These are phyloP conservation scores for Didymella pinodella DNA, from an alignment of 2,329 filamentous ascomycete species.

Conservation along the genomic window DNA sequence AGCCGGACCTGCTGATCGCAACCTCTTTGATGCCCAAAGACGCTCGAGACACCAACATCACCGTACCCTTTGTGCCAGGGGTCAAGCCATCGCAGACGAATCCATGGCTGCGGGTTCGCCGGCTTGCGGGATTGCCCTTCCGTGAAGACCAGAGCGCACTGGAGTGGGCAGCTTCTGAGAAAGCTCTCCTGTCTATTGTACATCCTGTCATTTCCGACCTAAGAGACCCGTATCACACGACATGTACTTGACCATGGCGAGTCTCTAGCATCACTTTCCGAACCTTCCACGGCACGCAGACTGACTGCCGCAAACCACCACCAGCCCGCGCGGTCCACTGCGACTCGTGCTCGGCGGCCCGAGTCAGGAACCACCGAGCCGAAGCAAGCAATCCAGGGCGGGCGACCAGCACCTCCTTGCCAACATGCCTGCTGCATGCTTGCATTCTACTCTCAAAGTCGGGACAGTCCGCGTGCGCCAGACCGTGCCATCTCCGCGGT, in stretches of 20 bases:
- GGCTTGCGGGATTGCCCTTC: constrained; percentile 20
- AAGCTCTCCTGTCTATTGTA: neutral
- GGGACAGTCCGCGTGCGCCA: constrained; percentile 32
- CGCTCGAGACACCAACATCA: constrained; percentile 17
- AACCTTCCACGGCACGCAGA: neutral
- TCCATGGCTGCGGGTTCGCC: constrained; percentile 24
- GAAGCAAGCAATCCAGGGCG: constrained; percentile 20
- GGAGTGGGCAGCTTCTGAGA: constrained; percentile 3
- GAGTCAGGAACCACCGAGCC: constrained; percentile 26
- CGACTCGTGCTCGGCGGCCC: constrained; percentile 15
- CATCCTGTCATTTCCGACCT: neutral
- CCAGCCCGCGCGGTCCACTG: constrained; percentile 12
- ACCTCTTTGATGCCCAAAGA: constrained; percentile 20
- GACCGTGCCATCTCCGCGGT: constrained; percentile 33
- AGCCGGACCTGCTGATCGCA: constrained; percentile 12
- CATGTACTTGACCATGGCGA: neutral
- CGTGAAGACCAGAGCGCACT: constrained; percentile 14
- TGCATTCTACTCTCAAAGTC: constrained; percentile 27
- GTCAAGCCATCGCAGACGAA: constrained; percentile 17
- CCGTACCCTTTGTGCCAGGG: constrained; percentile 10
- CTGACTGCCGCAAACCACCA: neutral
- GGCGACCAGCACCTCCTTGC: constrained; percentile 20
- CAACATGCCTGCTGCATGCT: constrained; percentile 19
- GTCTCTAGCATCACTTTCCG: neutral
- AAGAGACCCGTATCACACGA: neutral